phyloP scores from a whole-genome alignment of 257 asterid genomes.

The Fraxinus americana region DNA sequence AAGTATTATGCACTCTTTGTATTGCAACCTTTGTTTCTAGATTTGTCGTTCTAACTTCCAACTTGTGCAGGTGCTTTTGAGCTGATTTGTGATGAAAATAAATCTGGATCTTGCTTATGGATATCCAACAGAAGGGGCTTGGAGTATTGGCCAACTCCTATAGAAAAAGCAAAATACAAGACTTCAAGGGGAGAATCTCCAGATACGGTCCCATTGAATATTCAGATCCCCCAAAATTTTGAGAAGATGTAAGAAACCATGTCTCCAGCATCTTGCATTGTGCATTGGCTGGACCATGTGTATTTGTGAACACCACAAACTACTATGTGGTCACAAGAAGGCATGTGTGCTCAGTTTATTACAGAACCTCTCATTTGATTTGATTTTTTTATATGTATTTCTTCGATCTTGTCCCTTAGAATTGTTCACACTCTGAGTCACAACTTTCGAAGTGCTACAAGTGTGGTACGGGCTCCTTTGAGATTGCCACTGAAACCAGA shows the following conservation, averaged over 20 bases:
- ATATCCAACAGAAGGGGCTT: constrained; percentile 80
- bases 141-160: constrained; percentile 92
- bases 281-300: constrained; percentile 5
- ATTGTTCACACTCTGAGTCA: constrained; percentile 87
- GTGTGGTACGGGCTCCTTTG: constrained; percentile 59
- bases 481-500: constrained; percentile 74
- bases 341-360: constrained; percentile 9
- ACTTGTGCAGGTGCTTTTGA: constrained; percentile 70
- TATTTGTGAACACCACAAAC: constrained; percentile 6
- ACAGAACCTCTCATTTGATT: constrained; percentile 13
- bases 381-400: constrained; percentile 27
- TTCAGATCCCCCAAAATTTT: constrained; percentile 74
- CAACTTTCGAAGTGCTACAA: constrained; percentile 77
- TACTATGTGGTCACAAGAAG: constrained; percentile 9
- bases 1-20: constrained; percentile 20
- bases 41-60: constrained; percentile 29
- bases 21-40: background rate
- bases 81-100: constrained; percentile 79
- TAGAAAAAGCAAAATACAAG: constrained; percentile 63
- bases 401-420: constrained; percentile 45
- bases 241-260: constrained; percentile 70
- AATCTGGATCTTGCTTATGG: constrained; percentile 96
- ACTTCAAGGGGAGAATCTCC: constrained; percentile 41
- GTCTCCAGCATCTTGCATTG: background rate
- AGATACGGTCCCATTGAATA: constrained; percentile 41